Base-by-base conservation (phyloP, 140 eudicot species). In the Flaveria floridana region DNA sequence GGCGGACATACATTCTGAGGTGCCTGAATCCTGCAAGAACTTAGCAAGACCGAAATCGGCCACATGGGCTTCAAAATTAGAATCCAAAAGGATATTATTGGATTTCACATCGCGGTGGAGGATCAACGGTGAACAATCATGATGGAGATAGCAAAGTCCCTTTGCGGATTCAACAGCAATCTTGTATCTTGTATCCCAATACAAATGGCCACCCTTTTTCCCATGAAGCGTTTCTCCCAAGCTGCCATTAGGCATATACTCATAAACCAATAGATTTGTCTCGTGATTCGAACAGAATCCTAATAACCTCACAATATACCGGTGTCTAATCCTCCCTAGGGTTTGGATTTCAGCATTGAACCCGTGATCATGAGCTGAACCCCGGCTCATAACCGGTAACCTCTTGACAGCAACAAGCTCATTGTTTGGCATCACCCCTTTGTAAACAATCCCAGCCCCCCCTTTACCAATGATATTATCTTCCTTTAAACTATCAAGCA, bases 41-140 rank as follows among this genome's bases (percentile, higher is more conserved):
- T 86, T 86, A 57, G 91, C 91, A 42, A 86, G 88, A 46, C 91
- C 91, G 52, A 86, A 86, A 86, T 86, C 91, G 8, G 91, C 91
- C 71, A 86, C 91, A 76, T 86, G 91, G 72, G 91, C 91, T 70
- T 83, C 87, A 30, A 75, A 78, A 71, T 80, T 78, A 19, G 88
- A 79, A 65, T 86, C 90, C 71, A 86, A 56, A 57, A 86, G 88
- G 47, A 86, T 86, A 77, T 86, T 86, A 8, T 86, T 86, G 14
- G 89, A 83, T 58, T 86, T 83, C 26, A 86, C 89, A 76, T 86
- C 90, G 10, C 90, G 84, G 39, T 83, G 90, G 37, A 86, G 79
- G 53, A 86, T 86, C 79, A 83, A 62, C 2, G 90, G 90, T 2
- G 87, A 86, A 71, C 90, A 86, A 71, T 86, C 90, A 41, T 86